Evolutionary conservation across 306 rosid genomes (phyloP).

Genomic region (Argentina anserina): DNA sequence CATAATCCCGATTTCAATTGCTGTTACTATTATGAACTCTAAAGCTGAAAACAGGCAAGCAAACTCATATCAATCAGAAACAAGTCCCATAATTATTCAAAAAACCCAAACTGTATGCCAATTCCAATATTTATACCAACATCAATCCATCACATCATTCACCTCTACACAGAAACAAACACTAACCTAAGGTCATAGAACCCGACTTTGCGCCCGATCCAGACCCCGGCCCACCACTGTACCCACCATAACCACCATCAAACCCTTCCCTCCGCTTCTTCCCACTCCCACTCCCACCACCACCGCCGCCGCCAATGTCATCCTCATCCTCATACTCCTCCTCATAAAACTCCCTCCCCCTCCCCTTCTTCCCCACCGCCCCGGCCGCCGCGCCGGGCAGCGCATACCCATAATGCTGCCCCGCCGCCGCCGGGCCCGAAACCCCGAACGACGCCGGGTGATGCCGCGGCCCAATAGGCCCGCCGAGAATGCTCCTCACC

Average conservation of each 20-base stretch:
- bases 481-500: constrained; percentile 68
- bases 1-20: not conserved
- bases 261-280: constrained; percentile 80
- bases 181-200: constrained; percentile 57
- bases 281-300: constrained; percentile 50
- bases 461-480: constrained; percentile 49
- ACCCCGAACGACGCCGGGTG: constrained; percentile 23
- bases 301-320: constrained; percentile 34
- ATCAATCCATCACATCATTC: not conserved
- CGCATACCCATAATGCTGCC: constrained; percentile 47
- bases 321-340: constrained; percentile 81
- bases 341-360: constrained; percentile 65
- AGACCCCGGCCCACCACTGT: constrained; percentile 37
- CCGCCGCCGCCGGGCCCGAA: constrained; percentile 20
- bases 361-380: constrained; percentile 56
- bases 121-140: not conserved
- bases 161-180: not conserved
- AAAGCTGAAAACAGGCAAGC: not conserved
- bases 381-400: constrained; percentile 39
- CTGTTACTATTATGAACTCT: not conserved
- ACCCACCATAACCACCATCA: constrained; percentile 63
- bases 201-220: constrained; percentile 66
- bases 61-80: not conserved
- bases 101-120: not conserved
- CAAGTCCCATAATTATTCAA: not conserved